These are phyloP conservation scores for Aureobasidium namibiae DNA, from an alignment of 2,329 filamentous ascomycete species.

Conservation along the genomic window DNA sequence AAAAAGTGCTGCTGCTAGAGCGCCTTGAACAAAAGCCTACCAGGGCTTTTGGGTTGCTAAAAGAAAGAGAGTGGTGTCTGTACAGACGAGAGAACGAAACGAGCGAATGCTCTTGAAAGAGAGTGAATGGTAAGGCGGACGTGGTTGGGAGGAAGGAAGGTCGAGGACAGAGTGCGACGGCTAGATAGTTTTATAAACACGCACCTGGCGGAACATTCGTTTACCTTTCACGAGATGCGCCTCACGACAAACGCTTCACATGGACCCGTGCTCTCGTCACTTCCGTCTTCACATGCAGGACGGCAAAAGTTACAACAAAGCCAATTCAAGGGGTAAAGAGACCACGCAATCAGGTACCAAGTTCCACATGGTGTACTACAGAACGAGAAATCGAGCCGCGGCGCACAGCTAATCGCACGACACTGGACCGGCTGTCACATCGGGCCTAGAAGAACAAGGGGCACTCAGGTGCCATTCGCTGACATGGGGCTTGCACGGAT, in stretches of 20 bases:
- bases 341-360: slow-evolving; percentile 11
- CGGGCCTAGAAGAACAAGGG: slow-evolving; percentile 8
- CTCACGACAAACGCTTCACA: slow-evolving; percentile 1
- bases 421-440: slow-evolving; percentile 6
- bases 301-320: slow-evolving; percentile 5
- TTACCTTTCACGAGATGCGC: background rate
- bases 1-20: slow-evolving; percentile 31
- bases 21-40: slow-evolving; percentile 31
- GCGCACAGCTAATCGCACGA: background rate
- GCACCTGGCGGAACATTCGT: background rate
- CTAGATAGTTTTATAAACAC: slow-evolving; percentile 3
- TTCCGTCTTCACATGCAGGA: slow-evolving; percentile 6
- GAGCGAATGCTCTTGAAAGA: slow-evolving; percentile 34
- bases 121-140: slow-evolving; percentile 19
- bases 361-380: background rate
- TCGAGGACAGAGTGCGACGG: background rate
- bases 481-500: background rate
- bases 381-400: slow-evolving; percentile 1
- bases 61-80: slow-evolving; percentile 28
- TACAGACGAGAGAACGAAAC: slow-evolving; percentile 27
- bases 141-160: slow-evolving; percentile 7
- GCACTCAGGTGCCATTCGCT: slow-evolving; percentile 6
- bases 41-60: slow-evolving; percentile 30
- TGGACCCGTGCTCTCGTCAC: background rate
- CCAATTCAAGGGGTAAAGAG: background rate